Conservation (phyloP, 768 basidiomycete species). For the Mycena pura region DNA sequence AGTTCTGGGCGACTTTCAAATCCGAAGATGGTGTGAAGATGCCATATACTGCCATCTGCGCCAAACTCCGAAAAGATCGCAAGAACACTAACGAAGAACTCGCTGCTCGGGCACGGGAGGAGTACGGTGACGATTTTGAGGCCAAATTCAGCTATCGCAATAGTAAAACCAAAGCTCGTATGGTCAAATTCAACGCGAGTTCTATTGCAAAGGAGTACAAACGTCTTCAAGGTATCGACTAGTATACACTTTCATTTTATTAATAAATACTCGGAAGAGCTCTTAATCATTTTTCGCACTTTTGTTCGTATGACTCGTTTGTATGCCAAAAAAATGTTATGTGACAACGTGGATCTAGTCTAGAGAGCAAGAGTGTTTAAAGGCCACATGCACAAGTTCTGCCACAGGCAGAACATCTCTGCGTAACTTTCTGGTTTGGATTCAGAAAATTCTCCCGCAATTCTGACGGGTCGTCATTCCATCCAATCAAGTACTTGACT, state of each 20-base stretch:
- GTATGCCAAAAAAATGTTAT: too few relatives aligned
- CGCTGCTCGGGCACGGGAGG: conserved; percentile 8
- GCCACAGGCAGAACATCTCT: conserved; percentile 37
- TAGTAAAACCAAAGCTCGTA: not conserved
- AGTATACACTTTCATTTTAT: too few relatives aligned
- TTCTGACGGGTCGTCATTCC: conserved; percentile 44
- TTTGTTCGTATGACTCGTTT: too few relatives aligned
- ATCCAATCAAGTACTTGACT: conserved; percentile 49
- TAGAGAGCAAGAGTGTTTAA: too few relatives aligned
- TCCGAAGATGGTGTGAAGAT: conserved; percentile 12
- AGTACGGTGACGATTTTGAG: conserved; percentile 24
- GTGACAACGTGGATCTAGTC: too few relatives aligned
- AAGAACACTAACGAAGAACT: conserved; percentile 11
- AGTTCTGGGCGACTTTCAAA: conserved; percentile 28
- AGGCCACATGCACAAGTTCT: conserved; percentile 36
- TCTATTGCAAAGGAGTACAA: conserved; percentile 19
- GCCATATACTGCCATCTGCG: conserved; percentile 22
- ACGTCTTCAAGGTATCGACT: too few relatives aligned
- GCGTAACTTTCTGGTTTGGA: conserved; percentile 30
- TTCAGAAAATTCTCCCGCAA: conserved; percentile 45
- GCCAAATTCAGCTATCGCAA: conserved; percentile 26
- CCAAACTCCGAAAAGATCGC: conserved; percentile 7
- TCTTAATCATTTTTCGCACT: too few relatives aligned
- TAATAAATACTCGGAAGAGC: too few relatives aligned
- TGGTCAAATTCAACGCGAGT: conserved; percentile 19